Percentiles rank a stretch among this genome's conserved stretches.
Conservation (phyloP, 257 asterid genomes). For the Solanum etuberosum region DNA sequence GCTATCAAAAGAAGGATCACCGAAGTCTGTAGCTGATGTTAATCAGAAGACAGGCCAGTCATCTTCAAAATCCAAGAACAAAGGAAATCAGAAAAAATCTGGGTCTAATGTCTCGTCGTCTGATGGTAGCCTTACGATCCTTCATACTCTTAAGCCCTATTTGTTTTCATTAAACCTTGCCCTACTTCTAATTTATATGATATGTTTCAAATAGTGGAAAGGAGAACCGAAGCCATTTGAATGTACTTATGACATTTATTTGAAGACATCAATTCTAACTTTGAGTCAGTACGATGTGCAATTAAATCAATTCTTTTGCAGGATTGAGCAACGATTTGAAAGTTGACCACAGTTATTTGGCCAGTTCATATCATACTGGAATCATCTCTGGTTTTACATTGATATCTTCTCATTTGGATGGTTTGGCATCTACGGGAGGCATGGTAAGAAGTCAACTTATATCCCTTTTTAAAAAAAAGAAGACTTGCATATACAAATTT, state of each 20-base stretch:
- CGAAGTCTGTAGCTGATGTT: slow-evolving; percentile 9
- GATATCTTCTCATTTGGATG: slow-evolving; percentile 46
- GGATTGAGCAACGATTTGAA: slow-evolving; percentile 28
- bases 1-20: slow-evolving; percentile 29
- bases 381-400: slow-evolving; percentile 70
- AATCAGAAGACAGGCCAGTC: slow-evolving; percentile 23
- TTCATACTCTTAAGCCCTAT: neutral
- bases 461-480: neutral
- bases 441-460: slow-evolving; percentile 26
- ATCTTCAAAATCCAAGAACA: slow-evolving; percentile 27
- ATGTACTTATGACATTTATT: neutral
- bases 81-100: slow-evolving; percentile 36
- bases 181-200: neutral
- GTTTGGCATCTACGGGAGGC: slow-evolving; percentile 23
- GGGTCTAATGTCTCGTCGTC: slow-evolving; percentile 10
- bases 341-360: slow-evolving; percentile 69
- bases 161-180: neutral
- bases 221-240: neutral
- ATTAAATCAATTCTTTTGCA: neutral
- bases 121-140: slow-evolving; percentile 9
- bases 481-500: neutral
- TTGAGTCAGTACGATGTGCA: neutral
- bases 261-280: neutral
- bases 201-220: neutral
- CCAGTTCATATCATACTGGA: slow-evolving; percentile 87